phyloP scores from a whole-genome alignment of 768 basidiomycete genomes.

The Tulasnella sp. region DNA sequence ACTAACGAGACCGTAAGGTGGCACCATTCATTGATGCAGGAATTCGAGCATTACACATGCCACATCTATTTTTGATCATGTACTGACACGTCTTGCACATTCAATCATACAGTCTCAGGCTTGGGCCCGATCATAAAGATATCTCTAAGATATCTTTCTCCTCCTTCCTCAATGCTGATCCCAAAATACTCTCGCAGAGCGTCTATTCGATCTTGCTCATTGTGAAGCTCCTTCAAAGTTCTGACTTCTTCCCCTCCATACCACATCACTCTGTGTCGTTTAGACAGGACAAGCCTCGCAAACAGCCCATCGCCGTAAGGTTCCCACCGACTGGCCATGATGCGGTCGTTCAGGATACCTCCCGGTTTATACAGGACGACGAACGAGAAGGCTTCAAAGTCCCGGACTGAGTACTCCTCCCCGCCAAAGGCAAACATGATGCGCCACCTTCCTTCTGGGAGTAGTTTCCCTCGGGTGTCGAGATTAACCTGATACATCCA shows the following conservation, averaged over 20 bases:
- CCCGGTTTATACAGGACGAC: neutral
- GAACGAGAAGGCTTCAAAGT: neutral
- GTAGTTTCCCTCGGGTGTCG: neutral
- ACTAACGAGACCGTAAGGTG: too few relatives aligned
- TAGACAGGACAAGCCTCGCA: neutral
- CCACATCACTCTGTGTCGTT: neutral
- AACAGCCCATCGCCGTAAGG: neutral
- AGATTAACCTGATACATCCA: conserved; percentile 2
- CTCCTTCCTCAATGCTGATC: neutral
- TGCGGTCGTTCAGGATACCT: neutral
- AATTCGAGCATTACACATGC: too few relatives aligned
- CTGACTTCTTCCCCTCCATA: neutral
- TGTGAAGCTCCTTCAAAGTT: neutral
- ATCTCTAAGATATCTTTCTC: too few relatives aligned
- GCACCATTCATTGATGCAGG: too few relatives aligned
- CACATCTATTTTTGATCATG: too few relatives aligned
- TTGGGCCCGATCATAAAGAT: too few relatives aligned
- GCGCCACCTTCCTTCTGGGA: neutral
- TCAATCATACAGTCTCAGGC: too few relatives aligned
- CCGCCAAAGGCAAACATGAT: neutral
- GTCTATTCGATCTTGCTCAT: conserved; percentile 5
- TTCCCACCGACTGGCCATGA: neutral
- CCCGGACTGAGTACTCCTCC: neutral
- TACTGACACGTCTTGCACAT: too few relatives aligned
- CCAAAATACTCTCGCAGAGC: conserved; percentile 8